A percentile compares a stretch with the other conserved stretches of the same genome.
Evolutionary conservation across 2,329 filamentous ascomycete species (phyloP).

Genomic region (Fusarium sp.): DNA sequence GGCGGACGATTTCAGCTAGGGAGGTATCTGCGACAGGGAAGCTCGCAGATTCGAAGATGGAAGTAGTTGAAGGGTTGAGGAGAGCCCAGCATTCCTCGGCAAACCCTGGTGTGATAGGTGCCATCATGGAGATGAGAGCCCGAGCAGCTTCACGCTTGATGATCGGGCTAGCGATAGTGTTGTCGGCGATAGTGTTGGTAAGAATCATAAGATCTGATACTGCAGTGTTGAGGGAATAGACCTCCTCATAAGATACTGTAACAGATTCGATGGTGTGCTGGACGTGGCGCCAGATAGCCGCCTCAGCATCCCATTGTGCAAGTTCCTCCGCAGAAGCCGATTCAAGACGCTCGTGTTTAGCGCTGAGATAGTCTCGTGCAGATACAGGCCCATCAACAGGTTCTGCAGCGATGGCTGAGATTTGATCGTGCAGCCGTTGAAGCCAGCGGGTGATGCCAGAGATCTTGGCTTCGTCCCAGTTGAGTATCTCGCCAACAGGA

Average conservation of each 20-base stretch:
- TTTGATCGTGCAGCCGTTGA: constrained; percentile 72
- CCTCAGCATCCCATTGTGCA: constrained; percentile 61
- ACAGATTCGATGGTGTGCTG: constrained; percentile 77
- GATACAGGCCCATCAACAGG: constrained; percentile 18
- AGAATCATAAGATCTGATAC: constrained; percentile 86
- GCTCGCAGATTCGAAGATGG: constrained; percentile 60
- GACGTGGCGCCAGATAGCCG: constrained; percentile 71
- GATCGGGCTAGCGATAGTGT: constrained; percentile 55
- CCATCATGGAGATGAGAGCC: constrained; percentile 77
- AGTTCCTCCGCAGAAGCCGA: constrained; percentile 53
- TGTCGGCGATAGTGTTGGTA: constrained; percentile 75
- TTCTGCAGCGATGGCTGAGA: constrained; percentile 51
- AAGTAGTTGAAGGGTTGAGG: constrained; percentile 58
- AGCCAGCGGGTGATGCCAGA: constrained; percentile 87
- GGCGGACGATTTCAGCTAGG: constrained; percentile 63
- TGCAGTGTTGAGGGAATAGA: constrained; percentile 85
- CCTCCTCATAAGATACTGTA: constrained; percentile 75
- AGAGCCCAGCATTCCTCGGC: constrained; percentile 84
- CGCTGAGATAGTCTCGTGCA: constrained; percentile 56
- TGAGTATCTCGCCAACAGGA: constrained; percentile 83
- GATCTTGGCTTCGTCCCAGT: constrained; percentile 90
- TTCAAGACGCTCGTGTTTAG: constrained; percentile 47
- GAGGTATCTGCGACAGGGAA: constrained; percentile 72
- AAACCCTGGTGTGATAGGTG: constrained; percentile 84
- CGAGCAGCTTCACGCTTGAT: constrained; percentile 65